These are phyloP conservation scores for Tylopilus vinaceipallidus DNA, from an alignment of 768 basidiomycete species.

Conservation along the genomic window DNA sequence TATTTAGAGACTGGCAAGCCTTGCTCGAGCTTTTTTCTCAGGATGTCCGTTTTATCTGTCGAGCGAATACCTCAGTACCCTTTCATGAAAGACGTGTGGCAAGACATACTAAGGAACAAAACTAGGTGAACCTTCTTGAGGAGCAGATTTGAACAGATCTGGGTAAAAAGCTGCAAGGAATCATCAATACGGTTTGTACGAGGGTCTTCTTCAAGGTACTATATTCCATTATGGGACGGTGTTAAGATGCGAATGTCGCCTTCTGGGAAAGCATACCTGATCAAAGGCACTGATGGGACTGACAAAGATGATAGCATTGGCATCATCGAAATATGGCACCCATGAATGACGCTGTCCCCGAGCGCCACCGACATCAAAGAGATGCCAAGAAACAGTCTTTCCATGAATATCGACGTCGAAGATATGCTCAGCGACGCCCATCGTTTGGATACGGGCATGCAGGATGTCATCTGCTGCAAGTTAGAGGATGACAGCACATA, in stretches of 20 bases:
- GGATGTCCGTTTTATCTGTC: constrained; percentile 75
- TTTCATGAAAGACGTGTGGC: not conserved
- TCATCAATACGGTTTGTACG: constrained; percentile 85
- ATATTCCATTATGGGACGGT: not conserved
- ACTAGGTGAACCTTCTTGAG: constrained; percentile 67
- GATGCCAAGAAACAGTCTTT: constrained; percentile 70
- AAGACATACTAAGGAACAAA: constrained; percentile 53
- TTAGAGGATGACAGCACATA: no score
- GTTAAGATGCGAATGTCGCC: constrained; percentile 1
- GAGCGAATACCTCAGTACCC: not conserved
- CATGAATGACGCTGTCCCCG: constrained; percentile 72
- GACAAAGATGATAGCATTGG: constrained; percentile 78
- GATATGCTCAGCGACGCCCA: constrained; percentile 82
- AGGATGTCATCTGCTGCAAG: constrained; percentile 76
- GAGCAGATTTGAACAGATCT: constrained; percentile 79
- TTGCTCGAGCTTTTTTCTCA: constrained; percentile 66
- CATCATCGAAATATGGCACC: constrained; percentile 68
- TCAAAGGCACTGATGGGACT: constrained; percentile 80
- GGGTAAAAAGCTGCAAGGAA: constrained; percentile 83
- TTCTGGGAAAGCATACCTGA: constrained; percentile 44
- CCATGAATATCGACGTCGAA: constrained; percentile 82
- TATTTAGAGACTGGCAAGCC: constrained; percentile 78
- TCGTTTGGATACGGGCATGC: constrained; percentile 87
- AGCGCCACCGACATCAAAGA: constrained; percentile 72
- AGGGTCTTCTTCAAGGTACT: constrained; percentile 88